These are phyloP conservation scores for Puccinellia tenuiflora DNA, from an alignment of 176 grass and related monocot genomes.

Conservation along the genomic window DNA sequence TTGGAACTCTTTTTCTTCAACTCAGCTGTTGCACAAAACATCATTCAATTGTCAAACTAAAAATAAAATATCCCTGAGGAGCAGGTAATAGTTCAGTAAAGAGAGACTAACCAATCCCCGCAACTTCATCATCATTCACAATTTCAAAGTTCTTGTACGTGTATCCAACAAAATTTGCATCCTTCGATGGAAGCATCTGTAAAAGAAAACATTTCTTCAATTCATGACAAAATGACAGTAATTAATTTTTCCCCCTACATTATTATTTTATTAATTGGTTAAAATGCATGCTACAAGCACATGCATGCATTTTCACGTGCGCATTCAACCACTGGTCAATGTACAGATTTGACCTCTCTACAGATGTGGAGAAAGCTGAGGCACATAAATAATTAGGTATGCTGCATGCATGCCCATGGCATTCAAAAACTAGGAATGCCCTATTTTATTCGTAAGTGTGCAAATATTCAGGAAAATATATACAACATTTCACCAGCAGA, in stretches of 20 bases:
- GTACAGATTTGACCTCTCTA: not conserved
- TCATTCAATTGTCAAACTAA: conserved; percentile 24
- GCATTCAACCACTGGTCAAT: not conserved
- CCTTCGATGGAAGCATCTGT: conserved; percentile 99
- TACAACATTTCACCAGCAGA: not conserved
- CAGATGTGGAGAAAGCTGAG: not conserved
- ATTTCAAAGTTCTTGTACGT: conserved; percentile 99
- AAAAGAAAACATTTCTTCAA: conserved; percentile 2
- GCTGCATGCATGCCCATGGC: not conserved
- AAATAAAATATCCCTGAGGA: not conserved
- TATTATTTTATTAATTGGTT: conserved; percentile 15
- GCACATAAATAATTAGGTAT: not conserved
- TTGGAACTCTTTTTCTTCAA: conserved; percentile 95
- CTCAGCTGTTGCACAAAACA: conserved; percentile 61
- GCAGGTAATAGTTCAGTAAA: not conserved
- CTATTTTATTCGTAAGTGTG: too few species aligned
- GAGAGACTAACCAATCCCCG: conserved; percentile 67
- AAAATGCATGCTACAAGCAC: not conserved
- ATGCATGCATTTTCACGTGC: not conserved
- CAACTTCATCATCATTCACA: conserved; percentile 89
- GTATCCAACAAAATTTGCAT: conserved; percentile 97
- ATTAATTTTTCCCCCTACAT: not conserved
- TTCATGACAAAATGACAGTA: conserved; percentile 4
- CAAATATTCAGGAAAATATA: not conserved
- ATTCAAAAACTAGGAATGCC: too few species aligned